Evolutionary conservation across 2,329 filamentous ascomycete species (phyloP), one percentile per base, ranked within the genome.

Genomic region (Diaporthe sp.): DNA sequence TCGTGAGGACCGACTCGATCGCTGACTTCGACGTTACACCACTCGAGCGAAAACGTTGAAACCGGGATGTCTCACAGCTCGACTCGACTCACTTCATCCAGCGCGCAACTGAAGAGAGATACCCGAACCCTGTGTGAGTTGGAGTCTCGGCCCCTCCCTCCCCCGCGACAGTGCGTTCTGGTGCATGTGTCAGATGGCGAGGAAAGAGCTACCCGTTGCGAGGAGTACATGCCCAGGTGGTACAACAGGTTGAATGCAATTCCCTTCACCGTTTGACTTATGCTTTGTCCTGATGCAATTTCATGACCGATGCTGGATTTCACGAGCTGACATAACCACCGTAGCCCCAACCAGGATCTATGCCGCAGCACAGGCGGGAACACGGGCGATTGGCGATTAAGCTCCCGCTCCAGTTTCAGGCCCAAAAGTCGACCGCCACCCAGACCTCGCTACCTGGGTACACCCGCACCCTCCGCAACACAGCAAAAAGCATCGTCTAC

Each of bases 311-410:
- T n/a, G 28, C 40, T 19, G 33, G 28, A 47, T n/a, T 8, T 33
- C 17, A 5, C 10, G 15, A 47, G 42, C 61, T 66, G 61, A 66
- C 61, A 67, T 50, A 45, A 67, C 19, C 57, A 50, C 10, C n/a
- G 19, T 28, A 19, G 17, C 0, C 17, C 12, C 17, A 17, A 33
- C 25, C 25, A 47, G 25, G 40, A 22, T 33, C 40, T 22, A 13
- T 66, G 33, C 60, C 60, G 25, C n/a, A 66, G 42, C 28, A 25
- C 15, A 45, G 25, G 38, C 58, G 58, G 40, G 13, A 22, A 4
- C 22, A 64, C 40, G 8, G 64, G 52, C 52, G 71, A 74, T 74
- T 75, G 74, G 74, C 30, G 45, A 35, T 58, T 58, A 61, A 60
- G 17, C 45, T 64, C 38, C 74, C 42, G 42, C 15, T 22, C 13